phyloP scores from a whole-genome alignment of 2,329 filamentous ascomycete species.

The Ascochyta clinopodiicola region DNA sequence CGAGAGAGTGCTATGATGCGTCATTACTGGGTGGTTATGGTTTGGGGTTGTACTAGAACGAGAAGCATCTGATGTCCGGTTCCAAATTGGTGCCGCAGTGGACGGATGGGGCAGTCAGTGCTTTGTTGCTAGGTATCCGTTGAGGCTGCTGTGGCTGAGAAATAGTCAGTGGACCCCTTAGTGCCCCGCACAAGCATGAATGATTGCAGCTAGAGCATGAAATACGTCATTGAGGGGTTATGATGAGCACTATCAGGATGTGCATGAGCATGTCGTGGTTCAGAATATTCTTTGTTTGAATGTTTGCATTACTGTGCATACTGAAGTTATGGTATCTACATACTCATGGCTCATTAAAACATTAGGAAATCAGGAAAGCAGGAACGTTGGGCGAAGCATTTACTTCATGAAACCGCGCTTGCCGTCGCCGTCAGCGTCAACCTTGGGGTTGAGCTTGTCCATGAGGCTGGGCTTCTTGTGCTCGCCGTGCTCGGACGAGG shows the following conservation, averaged over 20 bases:
- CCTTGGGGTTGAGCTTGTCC: conserved; percentile 61
- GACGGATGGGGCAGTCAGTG: background rate
- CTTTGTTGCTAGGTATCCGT: conserved; percentile 1
- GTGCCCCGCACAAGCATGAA: background rate
- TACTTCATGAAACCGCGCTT: conserved; percentile 64
- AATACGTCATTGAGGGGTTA: conserved; percentile 16
- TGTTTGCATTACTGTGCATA: conserved; percentile 13
- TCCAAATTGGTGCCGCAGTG: background rate
- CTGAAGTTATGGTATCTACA: conserved; percentile 10
- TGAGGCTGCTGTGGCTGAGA: conserved; percentile 15
- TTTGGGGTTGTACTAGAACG: background rate
- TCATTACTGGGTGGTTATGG: background rate
- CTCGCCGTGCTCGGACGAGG: conserved; percentile 11
- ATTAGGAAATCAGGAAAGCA: background rate
- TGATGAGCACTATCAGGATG: background rate
- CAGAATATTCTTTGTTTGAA: background rate
- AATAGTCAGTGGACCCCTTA: conserved; percentile 3
- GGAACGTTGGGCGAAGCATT: background rate
- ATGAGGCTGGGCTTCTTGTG: conserved; percentile 56
- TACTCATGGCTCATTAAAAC: conserved; percentile 11
- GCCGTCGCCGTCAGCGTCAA: conserved; percentile 62
- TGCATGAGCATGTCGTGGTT: background rate
- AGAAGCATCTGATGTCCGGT: background rate
- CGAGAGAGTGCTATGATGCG: conserved; percentile 32
- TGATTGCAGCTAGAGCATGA: conserved; percentile 2